These are phyloP conservation scores for Kluyveromyces lactis DNA, from an alignment of 805 yeast genomes.

Conservation along the genomic window DNA sequence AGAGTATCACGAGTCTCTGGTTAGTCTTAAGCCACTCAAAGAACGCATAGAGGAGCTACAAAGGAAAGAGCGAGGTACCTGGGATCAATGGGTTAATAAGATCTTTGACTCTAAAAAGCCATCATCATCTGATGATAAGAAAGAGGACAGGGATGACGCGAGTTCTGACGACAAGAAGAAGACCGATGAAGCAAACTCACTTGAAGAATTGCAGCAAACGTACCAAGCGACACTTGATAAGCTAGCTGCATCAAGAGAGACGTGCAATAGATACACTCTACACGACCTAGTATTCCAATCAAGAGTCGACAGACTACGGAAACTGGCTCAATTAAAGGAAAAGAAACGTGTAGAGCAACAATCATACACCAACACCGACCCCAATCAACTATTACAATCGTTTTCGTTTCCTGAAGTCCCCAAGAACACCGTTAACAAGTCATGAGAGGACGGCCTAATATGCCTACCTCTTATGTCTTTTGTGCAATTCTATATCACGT, in stretches of 20 bases:
- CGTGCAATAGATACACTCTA: constrained; percentile 15
- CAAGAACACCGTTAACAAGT: constrained; percentile 1
- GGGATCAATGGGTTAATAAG: constrained; percentile 29
- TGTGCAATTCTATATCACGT: too few species aligned
- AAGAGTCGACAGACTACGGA: constrained; percentile 14
- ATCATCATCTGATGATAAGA: background rate
- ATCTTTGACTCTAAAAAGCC: constrained; percentile 10
- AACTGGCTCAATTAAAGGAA: constrained; percentile 7
- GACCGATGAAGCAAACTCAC: background rate
- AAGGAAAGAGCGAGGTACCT: constrained; percentile 12
- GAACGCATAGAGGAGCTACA: constrained; percentile 9
- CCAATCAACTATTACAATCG: constrained; percentile 16
- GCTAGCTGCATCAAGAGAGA: constrained; percentile 14
- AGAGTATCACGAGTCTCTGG: constrained; percentile 16
- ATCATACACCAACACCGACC: constrained; percentile 24
- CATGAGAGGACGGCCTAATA: too few species aligned
- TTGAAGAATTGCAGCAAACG: constrained; percentile 7
- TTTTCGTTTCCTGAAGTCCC: constrained; percentile 25
- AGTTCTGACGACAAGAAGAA: background rate
- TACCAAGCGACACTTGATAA: constrained; percentile 16
- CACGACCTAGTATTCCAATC: constrained; percentile 18
- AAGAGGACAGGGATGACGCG: constrained; percentile 1
- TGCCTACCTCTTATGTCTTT: too few species aligned
- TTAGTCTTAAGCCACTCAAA: constrained; percentile 13
- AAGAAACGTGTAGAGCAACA: constrained; percentile 17